Evolutionary conservation across 495 filamentous ascomycete species (phyloP).

Genomic region (Chaetomium tenue): DNA sequence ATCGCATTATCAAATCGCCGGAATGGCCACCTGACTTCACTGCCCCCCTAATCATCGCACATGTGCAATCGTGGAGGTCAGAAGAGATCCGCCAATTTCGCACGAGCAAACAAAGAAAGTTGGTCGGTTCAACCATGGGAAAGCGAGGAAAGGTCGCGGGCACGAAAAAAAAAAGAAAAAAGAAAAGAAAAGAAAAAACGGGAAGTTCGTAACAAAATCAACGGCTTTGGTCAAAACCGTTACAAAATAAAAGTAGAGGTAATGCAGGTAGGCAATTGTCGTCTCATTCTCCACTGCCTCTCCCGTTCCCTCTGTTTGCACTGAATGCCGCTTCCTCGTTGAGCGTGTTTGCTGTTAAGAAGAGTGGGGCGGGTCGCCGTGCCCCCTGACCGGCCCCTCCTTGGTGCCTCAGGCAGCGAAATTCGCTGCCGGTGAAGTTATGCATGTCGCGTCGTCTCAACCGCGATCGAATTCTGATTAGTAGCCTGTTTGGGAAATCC

Average conservation of each 20-base stretch:
- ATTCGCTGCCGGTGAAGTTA: no score
- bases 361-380: constrained; percentile 4
- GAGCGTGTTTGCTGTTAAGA: background rate
- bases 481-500: constrained; percentile 15
- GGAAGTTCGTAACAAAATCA: background rate
- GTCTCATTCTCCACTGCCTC: background rate
- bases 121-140: background rate
- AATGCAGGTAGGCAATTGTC: background rate
- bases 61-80: constrained; percentile 6
- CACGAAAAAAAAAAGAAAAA: background rate
- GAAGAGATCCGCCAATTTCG: background rate
- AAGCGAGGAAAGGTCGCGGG: no score
- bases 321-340: background rate
- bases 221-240: background rate
- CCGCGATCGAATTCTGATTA: background rate
- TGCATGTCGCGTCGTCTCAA: constrained; percentile 7
- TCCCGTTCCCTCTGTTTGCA: background rate
- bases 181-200: background rate
- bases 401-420: background rate
- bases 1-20: constrained; percentile 1
- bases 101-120: constrained; percentile 14
- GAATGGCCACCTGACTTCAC: background rate
- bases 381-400: background rate
- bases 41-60: constrained; percentile 9
- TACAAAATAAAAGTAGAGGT: background rate